Evolutionary conservation across 441 rosid species (phyloP).

Genomic region (Croton laevigatus): DNA sequence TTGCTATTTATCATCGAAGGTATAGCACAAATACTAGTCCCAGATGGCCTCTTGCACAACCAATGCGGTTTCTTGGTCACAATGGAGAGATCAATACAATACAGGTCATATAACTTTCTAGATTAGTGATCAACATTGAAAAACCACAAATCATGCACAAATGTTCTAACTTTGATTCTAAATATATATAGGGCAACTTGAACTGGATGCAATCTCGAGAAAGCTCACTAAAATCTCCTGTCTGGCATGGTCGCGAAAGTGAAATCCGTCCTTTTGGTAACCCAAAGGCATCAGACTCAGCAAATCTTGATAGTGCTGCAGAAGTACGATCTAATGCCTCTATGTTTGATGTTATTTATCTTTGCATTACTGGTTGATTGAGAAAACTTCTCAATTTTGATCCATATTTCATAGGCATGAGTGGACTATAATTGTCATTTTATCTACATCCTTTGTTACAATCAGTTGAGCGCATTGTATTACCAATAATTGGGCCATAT

Average conservation of each 20-base stretch:
- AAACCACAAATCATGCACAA: constrained; percentile 16
- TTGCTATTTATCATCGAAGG: constrained; percentile 97
- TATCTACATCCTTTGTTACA: background rate
- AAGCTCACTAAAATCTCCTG: constrained; percentile 84
- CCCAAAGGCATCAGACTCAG: constrained; percentile 95
- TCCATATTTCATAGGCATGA: background rate
- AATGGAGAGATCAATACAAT: constrained; percentile 99
- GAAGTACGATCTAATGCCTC: constrained; percentile 55
- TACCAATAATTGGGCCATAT: background rate
- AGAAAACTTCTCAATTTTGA: background rate
- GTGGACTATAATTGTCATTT: background rate
- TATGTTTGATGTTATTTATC: background rate
- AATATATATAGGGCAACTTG: constrained; percentile 76
- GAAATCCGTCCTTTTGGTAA: constrained; percentile 97
- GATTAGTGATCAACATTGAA: constrained; percentile 13
- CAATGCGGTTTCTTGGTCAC: constrained; percentile 99
- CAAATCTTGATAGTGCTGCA: constrained; percentile 96
- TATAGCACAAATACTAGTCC: constrained; percentile 99
- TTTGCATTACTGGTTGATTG: constrained; percentile 1
- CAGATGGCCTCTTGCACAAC: constrained; percentile 99
- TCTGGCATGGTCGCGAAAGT: constrained; percentile 95
- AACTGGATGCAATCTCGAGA: constrained; percentile 99
- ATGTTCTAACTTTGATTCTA: constrained; percentile 23
- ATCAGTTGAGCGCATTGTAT: background rate
- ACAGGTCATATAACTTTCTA: constrained; percentile 52